phyloP scores from a whole-genome alignment of 768 basidiomycete genomes.

The Lactarius hatsudake region DNA sequence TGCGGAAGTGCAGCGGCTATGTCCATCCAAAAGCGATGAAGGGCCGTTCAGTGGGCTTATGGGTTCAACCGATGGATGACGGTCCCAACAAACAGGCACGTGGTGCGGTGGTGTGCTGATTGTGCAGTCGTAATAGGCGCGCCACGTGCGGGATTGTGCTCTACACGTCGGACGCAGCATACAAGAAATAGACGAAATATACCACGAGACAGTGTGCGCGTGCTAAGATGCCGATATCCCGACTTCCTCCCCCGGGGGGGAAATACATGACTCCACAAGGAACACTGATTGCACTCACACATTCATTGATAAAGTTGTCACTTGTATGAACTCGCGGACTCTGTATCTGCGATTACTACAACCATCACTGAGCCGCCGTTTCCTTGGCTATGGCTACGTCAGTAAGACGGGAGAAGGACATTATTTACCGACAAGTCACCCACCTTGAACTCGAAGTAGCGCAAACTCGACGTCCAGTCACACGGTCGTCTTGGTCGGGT shows the following conservation, averaged over 20 bases:
- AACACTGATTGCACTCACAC: not conserved
- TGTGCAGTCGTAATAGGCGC: not conserved
- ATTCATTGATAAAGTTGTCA: not conserved
- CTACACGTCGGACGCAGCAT: not conserved
- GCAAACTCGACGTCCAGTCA: not conserved
- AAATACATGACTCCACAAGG: not conserved
- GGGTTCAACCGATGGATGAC: not conserved
- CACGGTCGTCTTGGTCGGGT: not conserved
- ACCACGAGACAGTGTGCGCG: not conserved
- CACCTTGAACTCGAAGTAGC: not conserved
- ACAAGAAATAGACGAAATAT: not conserved
- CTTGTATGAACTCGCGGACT: not conserved
- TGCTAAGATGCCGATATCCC: not conserved
- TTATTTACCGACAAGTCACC: not conserved
- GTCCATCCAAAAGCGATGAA: not conserved
- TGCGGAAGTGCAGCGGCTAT: too few relatives aligned
- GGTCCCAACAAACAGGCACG: too few relatives aligned
- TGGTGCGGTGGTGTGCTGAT: not conserved
- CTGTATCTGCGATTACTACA: not conserved
- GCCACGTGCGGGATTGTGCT: not conserved
- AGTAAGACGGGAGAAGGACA: not conserved
- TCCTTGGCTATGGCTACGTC: not conserved
- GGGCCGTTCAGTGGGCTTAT: not conserved
- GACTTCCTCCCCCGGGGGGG: not conserved
- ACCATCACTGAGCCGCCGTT: not conserved